Evolutionary conservation across 2,329 filamentous ascomycete species (phyloP).

Genomic region (Seiridium unicorne): DNA sequence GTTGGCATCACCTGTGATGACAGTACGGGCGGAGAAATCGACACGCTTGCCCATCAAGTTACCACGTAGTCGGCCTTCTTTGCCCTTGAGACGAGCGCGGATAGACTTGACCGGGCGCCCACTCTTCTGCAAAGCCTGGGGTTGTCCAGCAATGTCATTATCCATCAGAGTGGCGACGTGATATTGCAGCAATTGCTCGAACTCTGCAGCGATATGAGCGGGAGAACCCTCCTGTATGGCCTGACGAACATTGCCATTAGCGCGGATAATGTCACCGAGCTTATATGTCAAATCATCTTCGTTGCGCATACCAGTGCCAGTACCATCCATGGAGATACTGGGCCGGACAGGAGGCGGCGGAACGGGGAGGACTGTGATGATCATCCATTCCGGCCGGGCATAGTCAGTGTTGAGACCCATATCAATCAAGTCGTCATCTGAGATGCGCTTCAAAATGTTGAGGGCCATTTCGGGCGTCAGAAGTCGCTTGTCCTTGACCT

Average conservation of each 20-base stretch:
- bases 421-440: conserved; percentile 75
- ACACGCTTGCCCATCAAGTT: conserved; percentile 99
- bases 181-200: conserved; percentile 89
- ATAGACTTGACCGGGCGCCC: conserved; percentile 96
- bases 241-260: conserved; percentile 90
- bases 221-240: conserved; percentile 90
- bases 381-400: conserved; percentile 97
- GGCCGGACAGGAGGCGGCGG: conserved; percentile 94
- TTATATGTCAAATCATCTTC: conserved; percentile 99
- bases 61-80: conserved; percentile 94
- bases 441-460: conserved; percentile 82
- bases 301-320: conserved; percentile 85
- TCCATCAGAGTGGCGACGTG: conserved; percentile 99
- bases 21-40: conserved; percentile 98
- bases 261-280: conserved; percentile 94
- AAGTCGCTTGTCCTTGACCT: conserved; percentile 73
- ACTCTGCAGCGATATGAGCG: conserved; percentile 86
- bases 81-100: conserved; percentile 95
- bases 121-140: conserved; percentile 93
- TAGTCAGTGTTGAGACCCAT: conserved; percentile 95
- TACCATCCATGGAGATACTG: conserved; percentile 96
- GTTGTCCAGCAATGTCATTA: conserved; percentile 95
- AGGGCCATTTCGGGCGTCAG: conserved; percentile 85
- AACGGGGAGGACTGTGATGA: conserved; percentile 90
- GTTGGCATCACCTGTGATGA: conserved; percentile 98